Evolutionary conservation across 768 basidiomycete genomes (phyloP), one percentile per base, ranked within the genome.

Genomic region (Trametes maxima): DNA sequence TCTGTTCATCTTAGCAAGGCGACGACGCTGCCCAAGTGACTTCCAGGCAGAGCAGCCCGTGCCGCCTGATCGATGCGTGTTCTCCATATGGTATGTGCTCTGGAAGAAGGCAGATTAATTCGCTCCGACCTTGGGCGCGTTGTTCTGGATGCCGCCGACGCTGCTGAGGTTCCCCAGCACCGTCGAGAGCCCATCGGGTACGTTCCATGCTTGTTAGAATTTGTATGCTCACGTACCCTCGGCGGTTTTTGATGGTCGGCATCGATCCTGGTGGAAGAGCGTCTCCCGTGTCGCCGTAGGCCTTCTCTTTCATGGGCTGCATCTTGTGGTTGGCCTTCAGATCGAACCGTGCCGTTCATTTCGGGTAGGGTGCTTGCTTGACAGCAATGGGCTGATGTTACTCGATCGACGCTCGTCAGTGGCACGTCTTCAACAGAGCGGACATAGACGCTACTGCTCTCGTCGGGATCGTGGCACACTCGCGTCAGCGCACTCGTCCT

Each of bases 61-160:
- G 3, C 3, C 33, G 7, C 35, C n/a, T 35, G 44, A 55, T 55
- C 54, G 44, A 13, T 46, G 28, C n/a, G 54, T 19, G 35, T 37
- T 25, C 10, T 8, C 33, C 44, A 55, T 55, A 28, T 28, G 52
- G 39, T 17, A 14, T 24, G 7, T 14, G 24, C 42, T 28, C 44
- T 46, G 12, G 54, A 55, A 55, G 33, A 11, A 55, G 54, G 19
- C n/a, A 36, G 46, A 55, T 55, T 35, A 46, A 55, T 37, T 33
- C 44, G 11, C 36, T 17, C 44, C 28, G 44, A 13, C 33, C 40
- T n/a, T n/a, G 12, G 24, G 54, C 13, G 43, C 35, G 22, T 24
- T 10, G n/a, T 14, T 37, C 14, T 6, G 13, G 14, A 14, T 53
- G 54, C 45, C 37, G 54, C 24, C 43, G 54, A 36, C 10, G 42